These are phyloP conservation scores for Musa itinerans DNA, from an alignment of 176 grass and related monocot species.

Conservation along the genomic window DNA sequence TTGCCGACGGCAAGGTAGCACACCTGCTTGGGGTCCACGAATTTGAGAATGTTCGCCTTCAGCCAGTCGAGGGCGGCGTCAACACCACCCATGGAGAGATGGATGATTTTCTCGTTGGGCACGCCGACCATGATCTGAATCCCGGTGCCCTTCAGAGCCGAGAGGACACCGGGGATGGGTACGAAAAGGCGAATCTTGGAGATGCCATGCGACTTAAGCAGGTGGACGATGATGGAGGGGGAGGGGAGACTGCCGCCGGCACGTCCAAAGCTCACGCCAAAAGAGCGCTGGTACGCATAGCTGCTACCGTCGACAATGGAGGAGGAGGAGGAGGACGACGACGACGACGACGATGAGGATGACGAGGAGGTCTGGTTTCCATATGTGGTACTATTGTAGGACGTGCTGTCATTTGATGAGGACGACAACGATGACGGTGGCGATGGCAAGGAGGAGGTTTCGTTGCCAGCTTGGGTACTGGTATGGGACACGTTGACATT, in stretches of 20 bases:
- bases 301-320: too few species aligned
- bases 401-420: too few species aligned
- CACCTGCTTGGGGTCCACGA: constrained; percentile 30
- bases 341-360: too few species aligned
- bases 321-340: too few species aligned
- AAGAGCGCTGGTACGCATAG: too few species aligned
- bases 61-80: constrained; percentile 40
- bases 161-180: constrained; percentile 46
- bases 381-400: too few species aligned
- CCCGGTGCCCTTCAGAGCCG: constrained; percentile 34
- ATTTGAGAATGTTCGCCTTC: constrained; percentile 31
- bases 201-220: constrained; percentile 42
- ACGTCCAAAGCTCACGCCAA: constrained; percentile 57
- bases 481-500: too few species aligned
- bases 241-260: constrained; percentile 42
- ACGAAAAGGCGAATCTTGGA: constrained; percentile 56
- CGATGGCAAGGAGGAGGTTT: too few species aligned
- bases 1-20: constrained; percentile 56
- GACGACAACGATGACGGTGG: too few species aligned
- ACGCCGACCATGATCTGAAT: constrained; percentile 59
- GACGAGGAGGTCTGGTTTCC: too few species aligned
- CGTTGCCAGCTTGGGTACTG: too few species aligned
- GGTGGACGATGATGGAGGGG: constrained; percentile 17
- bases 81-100: constrained; percentile 35
- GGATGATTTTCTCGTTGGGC: constrained; percentile 70